A percentile compares a stretch with the other conserved stretches of the same genome.
phyloP scores from a whole-genome alignment of 129 eudicot genomes.

The Pulicaria dysenterica region DNA sequence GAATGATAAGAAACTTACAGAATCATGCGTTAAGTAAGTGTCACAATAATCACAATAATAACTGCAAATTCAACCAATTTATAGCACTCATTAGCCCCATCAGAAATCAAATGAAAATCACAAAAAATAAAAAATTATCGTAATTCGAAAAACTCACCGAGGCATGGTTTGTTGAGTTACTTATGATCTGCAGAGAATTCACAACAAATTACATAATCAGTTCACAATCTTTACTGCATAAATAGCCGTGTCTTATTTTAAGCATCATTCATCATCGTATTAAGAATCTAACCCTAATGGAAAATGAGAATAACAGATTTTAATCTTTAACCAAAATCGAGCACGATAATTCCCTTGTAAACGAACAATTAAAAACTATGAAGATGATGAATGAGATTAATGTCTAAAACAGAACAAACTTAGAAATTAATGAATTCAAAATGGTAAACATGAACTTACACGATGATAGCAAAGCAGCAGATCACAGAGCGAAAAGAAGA shows the following conservation, averaged over 20 bases:
- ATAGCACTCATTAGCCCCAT: not conserved
- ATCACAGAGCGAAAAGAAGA: slow-evolving; percentile 14
- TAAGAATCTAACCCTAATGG: too few species aligned
- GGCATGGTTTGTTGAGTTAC: slow-evolving; percentile 26
- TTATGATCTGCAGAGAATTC: slow-evolving; percentile 18
- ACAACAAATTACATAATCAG: slow-evolving; percentile 8
- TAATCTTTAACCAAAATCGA: not conserved
- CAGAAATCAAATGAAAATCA: not conserved
- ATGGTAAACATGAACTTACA: slow-evolving; percentile 13
- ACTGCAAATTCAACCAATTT: slow-evolving; percentile 46
- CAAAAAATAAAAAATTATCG: not conserved
- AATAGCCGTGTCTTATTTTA: not conserved
- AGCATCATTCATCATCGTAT: too few species aligned
- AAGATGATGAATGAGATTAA: too few species aligned
- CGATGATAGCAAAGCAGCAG: not conserved
- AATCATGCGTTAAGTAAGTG: slow-evolving; percentile 93
- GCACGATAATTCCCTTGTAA: not conserved
- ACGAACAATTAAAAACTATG: not conserved
- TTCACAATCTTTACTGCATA: not conserved
- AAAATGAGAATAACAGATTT: not conserved
- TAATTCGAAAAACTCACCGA: slow-evolving; percentile 19
- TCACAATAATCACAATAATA: slow-evolving; percentile 92
- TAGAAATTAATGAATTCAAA: not conserved
- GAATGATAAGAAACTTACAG: slow-evolving; percentile 45
- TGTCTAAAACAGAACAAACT: not conserved